Evolutionary conservation across 257 asterid species (phyloP), one percentile per base, ranked within the genome.

Genomic region (Penstemon eatonii): DNA sequence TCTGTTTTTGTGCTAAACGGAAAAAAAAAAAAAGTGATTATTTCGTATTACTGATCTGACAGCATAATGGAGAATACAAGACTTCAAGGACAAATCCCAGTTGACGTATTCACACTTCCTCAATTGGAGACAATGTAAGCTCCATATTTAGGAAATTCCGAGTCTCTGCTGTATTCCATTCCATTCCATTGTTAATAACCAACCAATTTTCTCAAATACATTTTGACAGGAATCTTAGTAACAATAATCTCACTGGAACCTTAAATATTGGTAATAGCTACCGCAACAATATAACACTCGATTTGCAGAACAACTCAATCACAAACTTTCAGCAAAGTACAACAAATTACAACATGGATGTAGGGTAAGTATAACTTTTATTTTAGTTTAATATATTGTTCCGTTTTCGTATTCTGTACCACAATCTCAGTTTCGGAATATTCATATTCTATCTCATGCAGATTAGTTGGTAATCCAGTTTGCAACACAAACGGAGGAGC

Each of bases 121-220:
- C 86, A 87, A 62, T 55, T 92, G 73, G 84, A 89, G 85, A 81
- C 87, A 10, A 67, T 89, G 98, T 91, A 75, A 87, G 94, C 68
- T 81, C 46, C 46, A 54, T 65, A 45, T 36, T 7, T 52, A 18
- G 0, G 37, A 49, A 64, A n/a, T 51, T 72, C 41, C 2, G 18
- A 33, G 6, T 12, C 41, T 73, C 44, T 38, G 40, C 43, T 54
- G 38, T 38, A 61, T 12, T 45, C 46, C 5, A 10, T 54, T 45
- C 6, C 15, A 61, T 12, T 45, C 46, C 5, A 10, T 54, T 45
- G 8, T 36, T 42, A 40, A 15, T 60, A 9, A 25, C 33, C 18
- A 15, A 50, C 63, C 59, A 9, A 11, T 18, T 10, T 41, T 46
- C 54, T 9, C n/a, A 12, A 49, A 49, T 49, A 9, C 54, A 49